Evolutionary conservation across 495 filamentous ascomycete genomes (phyloP).

Genomic region (Penicillium robsamsonii): DNA sequence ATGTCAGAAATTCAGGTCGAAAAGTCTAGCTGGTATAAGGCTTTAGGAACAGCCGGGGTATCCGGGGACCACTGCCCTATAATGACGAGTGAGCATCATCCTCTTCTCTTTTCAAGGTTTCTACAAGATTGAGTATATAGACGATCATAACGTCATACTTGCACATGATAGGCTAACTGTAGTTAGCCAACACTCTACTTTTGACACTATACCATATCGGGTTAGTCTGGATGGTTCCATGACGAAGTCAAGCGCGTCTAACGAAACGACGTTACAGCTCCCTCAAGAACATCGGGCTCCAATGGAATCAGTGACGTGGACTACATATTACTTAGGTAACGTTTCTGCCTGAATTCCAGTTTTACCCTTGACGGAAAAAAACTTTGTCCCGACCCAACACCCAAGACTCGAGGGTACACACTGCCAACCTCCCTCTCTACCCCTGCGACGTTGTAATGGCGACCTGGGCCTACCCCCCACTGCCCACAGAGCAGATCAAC

Average conservation of each 20-base stretch:
- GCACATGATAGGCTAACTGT: slow-evolving; percentile 25
- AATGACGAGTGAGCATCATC: slow-evolving; percentile 20
- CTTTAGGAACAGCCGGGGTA: slow-evolving; percentile 15
- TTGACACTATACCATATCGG: slow-evolving; percentile 21
- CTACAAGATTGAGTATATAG: slow-evolving; percentile 9
- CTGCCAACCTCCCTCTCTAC: background rate
- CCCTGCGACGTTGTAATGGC: slow-evolving; percentile 54
- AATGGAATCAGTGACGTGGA: slow-evolving; percentile 26
- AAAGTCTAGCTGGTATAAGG: slow-evolving; percentile 7
- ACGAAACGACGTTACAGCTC: slow-evolving; percentile 26
- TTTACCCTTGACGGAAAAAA: slow-evolving; percentile 2
- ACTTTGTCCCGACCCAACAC: slow-evolving; percentile 1
- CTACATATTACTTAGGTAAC: background rate
- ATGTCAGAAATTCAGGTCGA: background rate
- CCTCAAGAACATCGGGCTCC: slow-evolving; percentile 1
- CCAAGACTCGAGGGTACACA: background rate
- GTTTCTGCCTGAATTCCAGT: slow-evolving; percentile 8
- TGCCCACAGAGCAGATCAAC: slow-evolving; percentile 61
- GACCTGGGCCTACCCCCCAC: slow-evolving; percentile 72
- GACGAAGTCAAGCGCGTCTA: slow-evolving; percentile 29
- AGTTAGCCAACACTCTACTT: slow-evolving; percentile 23
- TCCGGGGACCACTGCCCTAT: slow-evolving; percentile 11
- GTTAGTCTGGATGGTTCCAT: slow-evolving; percentile 28
- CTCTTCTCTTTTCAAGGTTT: background rate
- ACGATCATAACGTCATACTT: slow-evolving; percentile 39